These are phyloP conservation scores for Phaeodactylum tricornutum DNA, from an alignment of 108 stramenopile genomes.

Conservation along the genomic window DNA sequence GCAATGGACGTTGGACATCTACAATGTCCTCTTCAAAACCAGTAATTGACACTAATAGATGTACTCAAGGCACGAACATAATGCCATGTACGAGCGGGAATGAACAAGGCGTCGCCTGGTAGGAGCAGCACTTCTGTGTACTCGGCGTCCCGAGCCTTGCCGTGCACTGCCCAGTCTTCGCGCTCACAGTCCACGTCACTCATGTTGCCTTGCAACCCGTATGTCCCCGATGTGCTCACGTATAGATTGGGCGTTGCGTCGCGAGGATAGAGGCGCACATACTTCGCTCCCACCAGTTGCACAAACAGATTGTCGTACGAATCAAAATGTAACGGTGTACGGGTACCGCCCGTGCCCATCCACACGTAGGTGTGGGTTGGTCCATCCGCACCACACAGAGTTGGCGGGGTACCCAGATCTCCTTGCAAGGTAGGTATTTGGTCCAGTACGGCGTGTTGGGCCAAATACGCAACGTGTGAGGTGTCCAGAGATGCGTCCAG, in stretches of 20 bases:
- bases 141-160: constrained; percentile 20
- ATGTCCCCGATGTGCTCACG: constrained; percentile 13
- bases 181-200: constrained; percentile 47
- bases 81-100: constrained; percentile 54
- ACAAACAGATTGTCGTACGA: constrained; percentile 68
- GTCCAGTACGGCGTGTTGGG: constrained; percentile 53
- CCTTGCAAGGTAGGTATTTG: constrained; percentile 30
- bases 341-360: constrained; percentile 59
- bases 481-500: constrained; percentile 4
- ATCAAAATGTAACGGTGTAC: constrained; percentile 68
- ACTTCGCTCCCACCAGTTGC: constrained; percentile 73
- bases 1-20: too few relatives aligned
- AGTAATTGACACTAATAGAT: constrained; percentile 42
- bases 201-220: constrained; percentile 54
- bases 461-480: constrained; percentile 29
- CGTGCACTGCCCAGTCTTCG: constrained; percentile 34
- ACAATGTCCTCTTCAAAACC: too few relatives aligned
- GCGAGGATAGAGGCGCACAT: constrained; percentile 53
- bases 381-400: constrained; percentile 9
- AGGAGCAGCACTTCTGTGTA: constrained; percentile 31
- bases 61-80: constrained; percentile 49
- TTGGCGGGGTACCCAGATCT: constrained; percentile 24
- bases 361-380: constrained; percentile 41
- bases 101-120: constrained; percentile 61
- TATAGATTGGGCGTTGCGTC: constrained; percentile 31